Evolutionary conservation across 768 basidiomycete species (phyloP).

Genomic region (Agaricus subrufescens): DNA sequence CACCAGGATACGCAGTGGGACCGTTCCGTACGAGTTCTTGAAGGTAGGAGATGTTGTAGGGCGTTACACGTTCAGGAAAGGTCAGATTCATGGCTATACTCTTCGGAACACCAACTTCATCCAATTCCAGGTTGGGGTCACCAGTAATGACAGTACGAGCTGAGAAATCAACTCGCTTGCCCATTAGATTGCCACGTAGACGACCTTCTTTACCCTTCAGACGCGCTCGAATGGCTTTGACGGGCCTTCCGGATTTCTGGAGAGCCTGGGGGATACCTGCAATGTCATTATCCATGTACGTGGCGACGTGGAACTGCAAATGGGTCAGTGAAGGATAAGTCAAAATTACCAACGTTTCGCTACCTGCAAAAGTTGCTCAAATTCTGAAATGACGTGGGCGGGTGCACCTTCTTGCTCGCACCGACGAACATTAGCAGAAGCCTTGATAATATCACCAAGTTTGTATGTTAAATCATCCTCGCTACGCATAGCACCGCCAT

Average conservation of each 20-base stretch:
- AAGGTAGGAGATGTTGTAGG: constrained; percentile 92
- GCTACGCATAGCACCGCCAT: constrained; percentile 93
- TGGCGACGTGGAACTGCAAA: constrained; percentile 91
- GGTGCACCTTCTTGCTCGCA: constrained; percentile 97
- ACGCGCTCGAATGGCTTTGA: constrained; percentile 97
- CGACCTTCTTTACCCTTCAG: constrained; percentile 99
- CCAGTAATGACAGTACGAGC: constrained; percentile 99
- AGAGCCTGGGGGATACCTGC: constrained; percentile 96
- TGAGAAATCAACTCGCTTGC: constrained; percentile 98
- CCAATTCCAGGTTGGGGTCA: constrained; percentile 93
- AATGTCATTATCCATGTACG: constrained; percentile 99
- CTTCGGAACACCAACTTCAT: constrained; percentile 94
- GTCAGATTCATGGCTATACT: constrained; percentile 98
- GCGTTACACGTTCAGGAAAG: constrained; percentile 96
- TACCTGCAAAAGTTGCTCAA: constrained; percentile 93
- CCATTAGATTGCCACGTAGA: constrained; percentile 97
- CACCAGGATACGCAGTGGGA: constrained; percentile 92
- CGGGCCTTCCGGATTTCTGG: constrained; percentile 95
- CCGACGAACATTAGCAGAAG: constrained; percentile 85
- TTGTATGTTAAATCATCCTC: constrained; percentile 99
- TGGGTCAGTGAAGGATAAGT: constrained; percentile 3
- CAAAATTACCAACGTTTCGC: constrained; percentile 16
- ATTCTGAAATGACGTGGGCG: constrained; percentile 91
- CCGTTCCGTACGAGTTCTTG: constrained; percentile 95
- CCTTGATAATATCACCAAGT: constrained; percentile 93